A percentile compares a stretch with the other conserved stretches of the same genome.
These are phyloP conservation scores for Sugiyamaella lignohabitans DNA, from an alignment of 805 yeast genomes.

Conservation along the genomic window DNA sequence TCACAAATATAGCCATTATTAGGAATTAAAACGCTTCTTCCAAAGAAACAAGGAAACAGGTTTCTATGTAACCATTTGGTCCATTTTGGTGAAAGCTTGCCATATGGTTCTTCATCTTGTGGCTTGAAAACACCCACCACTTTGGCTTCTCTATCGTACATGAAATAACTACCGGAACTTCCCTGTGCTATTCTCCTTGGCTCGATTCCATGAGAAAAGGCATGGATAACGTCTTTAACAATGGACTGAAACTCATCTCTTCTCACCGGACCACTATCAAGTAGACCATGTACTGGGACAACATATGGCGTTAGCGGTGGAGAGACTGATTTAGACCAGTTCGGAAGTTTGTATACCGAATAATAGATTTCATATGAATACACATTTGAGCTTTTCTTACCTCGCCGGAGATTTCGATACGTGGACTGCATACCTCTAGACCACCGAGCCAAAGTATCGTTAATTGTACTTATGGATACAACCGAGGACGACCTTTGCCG, in stretches of 20 bases:
- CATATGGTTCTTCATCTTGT: constrained; percentile 75
- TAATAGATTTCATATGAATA: constrained; percentile 40
- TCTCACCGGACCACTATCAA: constrained; percentile 27
- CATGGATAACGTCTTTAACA: constrained; percentile 39
- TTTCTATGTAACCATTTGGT: constrained; percentile 72
- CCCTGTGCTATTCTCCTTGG: constrained; percentile 58
- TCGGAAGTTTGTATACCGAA: constrained; percentile 45
- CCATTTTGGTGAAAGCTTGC: constrained; percentile 73
- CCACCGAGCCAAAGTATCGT: neutral
- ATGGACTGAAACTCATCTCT: constrained; percentile 34
- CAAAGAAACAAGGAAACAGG: constrained; percentile 71
- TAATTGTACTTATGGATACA: neutral
- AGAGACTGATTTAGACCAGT: neutral
- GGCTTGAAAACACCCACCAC: constrained; percentile 66
- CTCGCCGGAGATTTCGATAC: neutral
- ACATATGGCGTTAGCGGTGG: constrained; percentile 26
- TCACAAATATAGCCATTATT: constrained; percentile 68
- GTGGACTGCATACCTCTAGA: neutral
- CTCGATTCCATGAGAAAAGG: constrained; percentile 41
- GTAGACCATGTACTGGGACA: constrained; percentile 29
- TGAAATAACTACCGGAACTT: constrained; percentile 65
- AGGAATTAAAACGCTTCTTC: constrained; percentile 64
- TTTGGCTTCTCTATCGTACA: constrained; percentile 34
- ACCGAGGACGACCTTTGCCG: neutral
- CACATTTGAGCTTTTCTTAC: neutral